Conservation (phyloP, 306 rosid species). For the Fragaria vesca region DNA sequence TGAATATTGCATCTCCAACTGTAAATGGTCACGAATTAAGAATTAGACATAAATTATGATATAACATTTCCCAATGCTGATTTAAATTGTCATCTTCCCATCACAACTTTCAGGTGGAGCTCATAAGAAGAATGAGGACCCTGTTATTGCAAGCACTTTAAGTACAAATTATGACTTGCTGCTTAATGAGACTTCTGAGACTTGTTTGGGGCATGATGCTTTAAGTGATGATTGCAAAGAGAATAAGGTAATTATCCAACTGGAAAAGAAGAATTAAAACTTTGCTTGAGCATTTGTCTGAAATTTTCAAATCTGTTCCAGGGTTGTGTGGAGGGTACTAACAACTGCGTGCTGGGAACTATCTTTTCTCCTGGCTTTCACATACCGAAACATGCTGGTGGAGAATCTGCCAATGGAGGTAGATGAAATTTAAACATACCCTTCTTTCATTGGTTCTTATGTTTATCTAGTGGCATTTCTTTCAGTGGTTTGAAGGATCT, state of each 20-base stretch:
- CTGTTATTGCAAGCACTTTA: constrained; percentile 37
- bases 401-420: constrained; percentile 68
- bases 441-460: neutral
- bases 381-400: constrained; percentile 57
- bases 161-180: constrained; percentile 38
- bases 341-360: constrained; percentile 52
- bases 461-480: neutral
- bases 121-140: constrained; percentile 55
- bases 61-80: constrained; percentile 15
- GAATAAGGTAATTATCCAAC: constrained; percentile 52
- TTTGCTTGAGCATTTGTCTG: neutral
- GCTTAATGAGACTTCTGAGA: constrained; percentile 47
- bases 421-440: constrained; percentile 20
- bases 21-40: neutral
- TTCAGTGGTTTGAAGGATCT: constrained; percentile 7
- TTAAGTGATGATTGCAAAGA: constrained; percentile 47
- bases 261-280: neutral
- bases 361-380: constrained; percentile 94
- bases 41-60: neutral
- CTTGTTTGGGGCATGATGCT: constrained; percentile 57
- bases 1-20: neutral
- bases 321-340: constrained; percentile 50
- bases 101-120: constrained; percentile 48
- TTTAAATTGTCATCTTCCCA: constrained; percentile 27
- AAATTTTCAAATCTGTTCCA: constrained; percentile 33